Evolutionary conservation across 768 basidiomycete species (phyloP).

Genomic region (Rhodotorula babjevae): DNA sequence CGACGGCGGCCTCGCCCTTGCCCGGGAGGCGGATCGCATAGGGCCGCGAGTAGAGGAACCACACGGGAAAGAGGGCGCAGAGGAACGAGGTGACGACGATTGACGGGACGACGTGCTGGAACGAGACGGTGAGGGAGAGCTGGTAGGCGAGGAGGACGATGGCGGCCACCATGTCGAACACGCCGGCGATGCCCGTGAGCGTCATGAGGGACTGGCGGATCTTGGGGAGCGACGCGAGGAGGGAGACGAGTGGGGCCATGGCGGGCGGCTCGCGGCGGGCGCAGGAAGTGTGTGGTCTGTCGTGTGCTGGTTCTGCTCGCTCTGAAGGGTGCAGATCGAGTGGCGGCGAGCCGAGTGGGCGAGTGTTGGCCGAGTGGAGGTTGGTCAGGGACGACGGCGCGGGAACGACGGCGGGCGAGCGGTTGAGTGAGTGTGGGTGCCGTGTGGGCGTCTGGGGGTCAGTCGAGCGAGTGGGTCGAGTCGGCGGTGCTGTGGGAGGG

Average conservation of each 20-base stretch:
- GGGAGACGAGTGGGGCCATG: not conserved
- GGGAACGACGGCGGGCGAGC: not conserved
- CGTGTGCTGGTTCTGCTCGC: too few relatives aligned
- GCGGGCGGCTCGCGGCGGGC: not conserved
- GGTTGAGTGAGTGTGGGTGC: not conserved
- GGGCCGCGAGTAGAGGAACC: conserved; percentile 30
- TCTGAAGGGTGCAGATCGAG: not conserved
- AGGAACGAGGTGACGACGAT: conserved; percentile 25
- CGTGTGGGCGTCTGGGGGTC: conserved; percentile 35
- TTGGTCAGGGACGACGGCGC: too few relatives aligned
- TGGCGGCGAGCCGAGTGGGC: not conserved
- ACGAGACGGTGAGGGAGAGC: conserved; percentile 14
- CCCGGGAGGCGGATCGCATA: conserved; percentile 25
- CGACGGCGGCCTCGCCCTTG: not conserved
- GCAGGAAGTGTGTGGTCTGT: too few relatives aligned
- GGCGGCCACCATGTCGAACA: conserved; percentile 11
- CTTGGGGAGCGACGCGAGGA: conserved; percentile 6
- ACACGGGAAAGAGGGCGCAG: conserved; percentile 16
- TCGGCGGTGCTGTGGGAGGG: not conserved
- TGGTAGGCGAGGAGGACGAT: conserved; percentile 34
- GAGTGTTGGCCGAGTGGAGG: not conserved
- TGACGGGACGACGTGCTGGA: conserved; percentile 22
- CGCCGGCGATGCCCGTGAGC: not conserved
- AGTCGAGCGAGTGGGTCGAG: not conserved
- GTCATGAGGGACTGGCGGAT: not conserved